phyloP scores from a whole-genome alignment of 345 rosid genomes.

The Eucalyptus tenuipes region DNA sequence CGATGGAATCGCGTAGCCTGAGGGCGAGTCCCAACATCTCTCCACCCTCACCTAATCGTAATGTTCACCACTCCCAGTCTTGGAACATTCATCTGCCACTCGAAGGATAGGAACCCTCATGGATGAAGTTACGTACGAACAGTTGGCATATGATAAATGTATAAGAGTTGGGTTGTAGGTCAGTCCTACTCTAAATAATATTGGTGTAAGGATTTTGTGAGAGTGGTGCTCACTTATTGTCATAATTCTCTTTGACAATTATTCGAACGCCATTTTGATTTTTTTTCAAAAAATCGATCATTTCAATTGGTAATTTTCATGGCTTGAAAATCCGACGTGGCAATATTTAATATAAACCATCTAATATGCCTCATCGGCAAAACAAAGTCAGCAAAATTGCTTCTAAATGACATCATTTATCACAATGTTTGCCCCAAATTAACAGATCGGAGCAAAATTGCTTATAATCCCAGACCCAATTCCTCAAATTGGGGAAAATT shows the following conservation, averaged over 20 bases:
- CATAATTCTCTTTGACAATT: rapidly evolving
- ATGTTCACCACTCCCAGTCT: rapidly evolving
- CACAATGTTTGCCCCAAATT: neutral
- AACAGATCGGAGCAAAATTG: neutral
- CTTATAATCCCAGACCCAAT: neutral
- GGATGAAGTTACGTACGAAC: no score
- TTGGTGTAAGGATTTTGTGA: neutral
- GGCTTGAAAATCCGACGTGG: neutral
- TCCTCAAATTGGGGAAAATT: neutral
- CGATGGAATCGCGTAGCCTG: neutral
- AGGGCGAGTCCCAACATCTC: rapidly evolving
- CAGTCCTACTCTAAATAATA: neutral
- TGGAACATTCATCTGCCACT: no score
- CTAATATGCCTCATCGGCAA: neutral
- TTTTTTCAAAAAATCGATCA: no score
- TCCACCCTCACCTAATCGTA: neutral
- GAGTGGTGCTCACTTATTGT: neutral
- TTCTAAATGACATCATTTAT: neutral
- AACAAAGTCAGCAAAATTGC: no score
- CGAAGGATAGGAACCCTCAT: no score
- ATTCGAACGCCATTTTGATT: no score
- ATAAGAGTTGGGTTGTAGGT: neutral
- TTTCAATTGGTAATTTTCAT: rapidly evolving
- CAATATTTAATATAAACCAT: neutral
- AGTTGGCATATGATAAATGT: neutral